Base-by-base conservation (phyloP, 495 filamentous ascomycete genomes). In the Tuber microsphaerosporum region DNA sequence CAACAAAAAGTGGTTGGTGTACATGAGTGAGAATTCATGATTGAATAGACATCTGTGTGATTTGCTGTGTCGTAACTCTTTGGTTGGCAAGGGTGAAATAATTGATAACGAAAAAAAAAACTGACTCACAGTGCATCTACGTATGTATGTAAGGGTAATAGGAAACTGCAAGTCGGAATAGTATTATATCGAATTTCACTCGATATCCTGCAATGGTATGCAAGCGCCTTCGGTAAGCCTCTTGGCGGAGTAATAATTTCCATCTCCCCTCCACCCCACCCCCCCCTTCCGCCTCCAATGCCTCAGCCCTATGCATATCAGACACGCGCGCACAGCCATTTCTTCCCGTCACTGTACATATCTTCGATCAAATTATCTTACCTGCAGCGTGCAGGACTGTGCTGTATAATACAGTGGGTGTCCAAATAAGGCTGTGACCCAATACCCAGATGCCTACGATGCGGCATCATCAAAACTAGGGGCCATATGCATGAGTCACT, bases 1-100 rank as follows among this genome's bases (percentile, higher is more conserved):
- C n/a, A n/a, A n/a, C n/a, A n/a, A n/a, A n/a, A n/a, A 41, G 5
- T 41, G 39, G 39, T 41, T 41, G 39, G 39, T 41, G 6, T 51
- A 51, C 51, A 19, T 65, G 56, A 65, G 56, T 65, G 56, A 65
- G 56, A 65, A 65, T 65, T 34, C 31, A 65, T 65, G 56, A 65
- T 34, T 4, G 26, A 1, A 17, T 3, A 6, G 2, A 41, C 39
- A 41, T 41, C 39, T 41, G 39, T 41, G 5, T 41, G 39, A 41
- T 41, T 41, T 37, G 39, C 39, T 5, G 39, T 5, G 39, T 41
- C 39, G 5, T 41, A 41, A 41, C 39, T 41, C 39, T 41, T 41
- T 41, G 39, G 39, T 41, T 6, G 39, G 39, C 5, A 41, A 41
- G 39, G 39, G 39, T 0, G 39, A 41, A 4, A 3, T 43, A 12